These are phyloP conservation scores for Hortaea werneckii DNA, from an alignment of 2,329 filamentous ascomycete genomes.

Conservation along the genomic window DNA sequence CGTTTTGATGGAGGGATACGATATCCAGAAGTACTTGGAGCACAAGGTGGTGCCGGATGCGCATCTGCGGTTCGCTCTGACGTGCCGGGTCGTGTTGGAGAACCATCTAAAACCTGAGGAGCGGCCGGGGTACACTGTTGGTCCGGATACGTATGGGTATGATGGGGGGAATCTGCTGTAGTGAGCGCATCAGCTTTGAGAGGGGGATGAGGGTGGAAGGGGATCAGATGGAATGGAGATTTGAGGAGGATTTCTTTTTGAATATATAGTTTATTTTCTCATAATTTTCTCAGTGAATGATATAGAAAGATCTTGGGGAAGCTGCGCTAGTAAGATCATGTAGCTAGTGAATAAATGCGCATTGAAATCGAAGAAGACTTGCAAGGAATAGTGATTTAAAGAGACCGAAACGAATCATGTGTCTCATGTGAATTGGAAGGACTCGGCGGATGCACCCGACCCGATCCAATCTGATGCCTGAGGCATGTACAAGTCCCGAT, in stretches of 20 bases:
- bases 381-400: too few species aligned
- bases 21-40: constrained; percentile 52
- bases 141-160: constrained; percentile 26
- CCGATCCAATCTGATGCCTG: too few species aligned
- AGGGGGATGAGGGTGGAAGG: neutral
- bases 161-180: constrained; percentile 19
- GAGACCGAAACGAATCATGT: too few species aligned
- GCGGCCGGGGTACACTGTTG: constrained; percentile 29
- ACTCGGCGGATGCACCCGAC: too few species aligned
- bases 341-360: neutral
- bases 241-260: neutral
- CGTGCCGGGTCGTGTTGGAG: constrained; percentile 43
- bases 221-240: neutral
- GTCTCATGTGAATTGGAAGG: too few species aligned
- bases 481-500: too few species aligned
- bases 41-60: constrained; percentile 45
- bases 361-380: neutral
- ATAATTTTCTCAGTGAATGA: too few species aligned
- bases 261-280: neutral
- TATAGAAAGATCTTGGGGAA: too few species aligned
- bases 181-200: neutral
- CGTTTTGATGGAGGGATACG: constrained; percentile 51
- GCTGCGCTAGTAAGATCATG: neutral
- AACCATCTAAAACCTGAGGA: constrained; percentile 32
- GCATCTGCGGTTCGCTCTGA: constrained; percentile 47